Evolutionary conservation across 202 grass and related monocot genomes (phyloP), one percentile per base, ranked within the genome.

Genomic region (Elaeis oleifera): DNA sequence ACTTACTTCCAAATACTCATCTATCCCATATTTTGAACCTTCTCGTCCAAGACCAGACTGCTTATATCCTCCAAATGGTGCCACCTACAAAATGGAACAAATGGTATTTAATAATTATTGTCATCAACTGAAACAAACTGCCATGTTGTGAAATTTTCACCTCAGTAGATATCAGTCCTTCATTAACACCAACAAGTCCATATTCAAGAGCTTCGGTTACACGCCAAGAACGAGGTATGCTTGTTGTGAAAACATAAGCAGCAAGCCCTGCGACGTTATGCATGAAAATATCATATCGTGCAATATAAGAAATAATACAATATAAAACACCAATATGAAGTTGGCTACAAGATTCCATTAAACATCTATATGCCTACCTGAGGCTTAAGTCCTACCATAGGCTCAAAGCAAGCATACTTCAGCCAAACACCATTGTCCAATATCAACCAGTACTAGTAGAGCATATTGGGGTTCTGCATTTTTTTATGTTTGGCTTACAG

Each of bases 201-300:
- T 92, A 97, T 22, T 97, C 94, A 51, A 92, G 94, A 62, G 94
- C 85, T 82, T 89, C 85, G 16, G 94, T 86, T 69, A 99, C 88
- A 61, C 85, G 85, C 94, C 94, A 99, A 23, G 85, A 92, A 56
- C 77, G 75, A 53, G 85, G 63, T 66, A 94, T 99, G 75, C 82
- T 92, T 67, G 76, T 86, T 59, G 94, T 99, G 58, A 99, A 99
- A 70, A 99, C 75, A 53, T 99, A 99, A 16, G 94, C 88, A 36
- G 88, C 88, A 71, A 99, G 71, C 36, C 94, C 94, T 99, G 85
- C 20, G 73, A 2, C 9, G 2, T 9, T 13, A 44, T 44, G 11
- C 36, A 14, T 44, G 8, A 44, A 44, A 44, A 39, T 8, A 44
- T 9, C 8, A 44, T 3, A 44, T 13, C 13, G 9, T 44, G 11